Evolutionary conservation across 2,329 filamentous ascomycete genomes (phyloP).

Genomic region (Stagonosporopsis tanaceti): DNA sequence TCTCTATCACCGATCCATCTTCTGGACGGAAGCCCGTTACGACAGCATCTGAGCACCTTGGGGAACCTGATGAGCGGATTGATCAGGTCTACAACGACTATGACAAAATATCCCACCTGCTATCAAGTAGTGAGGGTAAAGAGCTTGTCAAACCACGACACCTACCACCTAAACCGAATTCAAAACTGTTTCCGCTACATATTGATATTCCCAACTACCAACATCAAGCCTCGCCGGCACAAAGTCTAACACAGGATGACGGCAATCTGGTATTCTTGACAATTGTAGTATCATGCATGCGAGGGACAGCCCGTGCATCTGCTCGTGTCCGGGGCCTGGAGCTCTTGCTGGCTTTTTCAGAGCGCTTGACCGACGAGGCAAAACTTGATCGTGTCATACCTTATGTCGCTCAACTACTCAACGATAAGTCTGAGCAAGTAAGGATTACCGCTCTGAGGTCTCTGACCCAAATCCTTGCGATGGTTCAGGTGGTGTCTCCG

Average conservation of each 20-base stretch:
- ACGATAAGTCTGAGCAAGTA: constrained; percentile 83
- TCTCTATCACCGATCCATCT: constrained; percentile 88
- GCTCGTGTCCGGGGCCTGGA: constrained; percentile 90
- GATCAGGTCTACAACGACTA: constrained; percentile 93
- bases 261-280: constrained; percentile 93
- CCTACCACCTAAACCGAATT: constrained; percentile 49
- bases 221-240: constrained; percentile 69
- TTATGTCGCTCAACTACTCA: constrained; percentile 83
- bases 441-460: constrained; percentile 85
- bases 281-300: constrained; percentile 84
- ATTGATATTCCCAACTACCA: constrained; percentile 88
- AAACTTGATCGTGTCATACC: constrained; percentile 93
- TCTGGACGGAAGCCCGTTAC: constrained; percentile 78
- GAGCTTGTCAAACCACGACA: constrained; percentile 45
- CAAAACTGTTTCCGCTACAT: constrained; percentile 78
- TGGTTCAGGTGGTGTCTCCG: constrained; percentile 86
- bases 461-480: constrained; percentile 81
- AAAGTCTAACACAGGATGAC: constrained; percentile 75
- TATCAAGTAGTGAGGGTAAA: constrained; percentile 73
- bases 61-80: constrained; percentile 91
- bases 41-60: constrained; percentile 73
- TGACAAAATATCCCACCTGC: constrained; percentile 95
- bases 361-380: constrained; percentile 90
- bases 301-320: constrained; percentile 88
- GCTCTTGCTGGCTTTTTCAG: constrained; percentile 87